Evolutionary conservation across 2,329 filamentous ascomycete species (phyloP).

Genomic region (Venturia pyrina): DNA sequence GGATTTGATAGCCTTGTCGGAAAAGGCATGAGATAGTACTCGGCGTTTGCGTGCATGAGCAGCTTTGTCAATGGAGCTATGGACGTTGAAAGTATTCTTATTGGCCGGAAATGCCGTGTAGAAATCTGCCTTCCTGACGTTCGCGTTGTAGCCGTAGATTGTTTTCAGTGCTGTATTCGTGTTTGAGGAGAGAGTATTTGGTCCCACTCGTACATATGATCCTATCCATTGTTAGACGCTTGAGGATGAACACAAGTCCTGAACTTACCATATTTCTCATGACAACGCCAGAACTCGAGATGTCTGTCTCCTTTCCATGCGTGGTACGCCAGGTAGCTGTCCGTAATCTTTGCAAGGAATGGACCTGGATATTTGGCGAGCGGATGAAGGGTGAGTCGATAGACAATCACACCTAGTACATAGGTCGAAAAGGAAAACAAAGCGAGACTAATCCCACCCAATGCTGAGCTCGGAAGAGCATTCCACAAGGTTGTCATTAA

Average conservation of each 20-base stretch:
- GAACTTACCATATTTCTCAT: constrained; percentile 55
- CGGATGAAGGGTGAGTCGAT: constrained; percentile 13
- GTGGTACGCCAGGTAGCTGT: constrained; percentile 43
- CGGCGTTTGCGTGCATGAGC: constrained; percentile 37
- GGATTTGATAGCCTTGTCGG: constrained; percentile 33
- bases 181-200: constrained; percentile 71
- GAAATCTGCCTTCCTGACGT: constrained; percentile 39
- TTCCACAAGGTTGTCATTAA: not conserved
- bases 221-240: constrained; percentile 24
- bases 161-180: constrained; percentile 43
- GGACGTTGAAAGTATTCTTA: constrained; percentile 32
- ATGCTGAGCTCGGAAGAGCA: not conserved
- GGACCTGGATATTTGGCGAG: constrained; percentile 16
- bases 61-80: constrained; percentile 34
- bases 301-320: constrained; percentile 67
- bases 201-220: constrained; percentile 64
- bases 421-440: not conserved
- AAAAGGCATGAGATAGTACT: constrained; percentile 38
- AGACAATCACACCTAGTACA: constrained; percentile 10
- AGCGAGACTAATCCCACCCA: not conserved
- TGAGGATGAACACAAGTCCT: not conserved
- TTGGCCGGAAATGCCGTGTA: constrained; percentile 38
- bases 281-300: constrained; percentile 60
- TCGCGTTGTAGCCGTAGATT: constrained; percentile 39
- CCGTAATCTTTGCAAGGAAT: constrained; percentile 19